Percentiles rank a stretch among this genome's conserved stretches.
Conservation (phyloP, 2,329 filamentous ascomycete genomes). For the Xylariaceae sp. region DNA sequence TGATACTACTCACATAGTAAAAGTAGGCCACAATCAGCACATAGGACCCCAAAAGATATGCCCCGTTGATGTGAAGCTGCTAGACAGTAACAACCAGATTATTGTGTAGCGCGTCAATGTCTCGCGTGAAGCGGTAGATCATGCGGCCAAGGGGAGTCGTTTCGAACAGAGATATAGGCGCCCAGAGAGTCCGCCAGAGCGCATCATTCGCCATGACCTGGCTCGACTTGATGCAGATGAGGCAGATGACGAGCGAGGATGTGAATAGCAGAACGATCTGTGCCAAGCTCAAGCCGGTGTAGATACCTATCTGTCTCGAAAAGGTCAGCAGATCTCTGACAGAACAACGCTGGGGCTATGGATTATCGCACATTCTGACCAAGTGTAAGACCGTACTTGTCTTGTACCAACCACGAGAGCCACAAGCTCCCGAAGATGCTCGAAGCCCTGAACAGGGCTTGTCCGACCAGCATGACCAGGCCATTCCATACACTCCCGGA, state of each 20-base stretch:
- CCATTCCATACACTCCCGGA: slow-evolving; percentile 66
- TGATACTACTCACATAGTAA: no score
- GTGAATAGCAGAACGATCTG: slow-evolving; percentile 71
- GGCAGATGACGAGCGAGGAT: slow-evolving; percentile 71
- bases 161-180: slow-evolving; percentile 86
- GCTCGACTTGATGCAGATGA: slow-evolving; percentile 73
- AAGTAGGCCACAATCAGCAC: slow-evolving; percentile 91
- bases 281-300: slow-evolving; percentile 60
- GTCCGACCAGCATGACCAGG: slow-evolving; percentile 52
- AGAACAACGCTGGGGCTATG: no score
- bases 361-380: no score
- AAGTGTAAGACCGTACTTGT: slow-evolving; percentile 64
- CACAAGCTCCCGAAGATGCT: slow-evolving; percentile 87
- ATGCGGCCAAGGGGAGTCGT: slow-evolving; percentile 92
- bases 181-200: slow-evolving; percentile 65
- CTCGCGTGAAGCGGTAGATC: slow-evolving; percentile 91
- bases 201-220: slow-evolving; percentile 75
- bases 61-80: slow-evolving; percentile 83
- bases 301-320: slow-evolving; percentile 65
- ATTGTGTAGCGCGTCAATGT: slow-evolving; percentile 96
- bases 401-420: slow-evolving; percentile 88
- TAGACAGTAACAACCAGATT: slow-evolving; percentile 80
- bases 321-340: no score
- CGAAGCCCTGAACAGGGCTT: slow-evolving; percentile 68
- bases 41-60: slow-evolving; percentile 76